These are phyloP conservation scores for Flaveria bidentis DNA, from an alignment of 129 eudicot species.

Conservation along the genomic window DNA sequence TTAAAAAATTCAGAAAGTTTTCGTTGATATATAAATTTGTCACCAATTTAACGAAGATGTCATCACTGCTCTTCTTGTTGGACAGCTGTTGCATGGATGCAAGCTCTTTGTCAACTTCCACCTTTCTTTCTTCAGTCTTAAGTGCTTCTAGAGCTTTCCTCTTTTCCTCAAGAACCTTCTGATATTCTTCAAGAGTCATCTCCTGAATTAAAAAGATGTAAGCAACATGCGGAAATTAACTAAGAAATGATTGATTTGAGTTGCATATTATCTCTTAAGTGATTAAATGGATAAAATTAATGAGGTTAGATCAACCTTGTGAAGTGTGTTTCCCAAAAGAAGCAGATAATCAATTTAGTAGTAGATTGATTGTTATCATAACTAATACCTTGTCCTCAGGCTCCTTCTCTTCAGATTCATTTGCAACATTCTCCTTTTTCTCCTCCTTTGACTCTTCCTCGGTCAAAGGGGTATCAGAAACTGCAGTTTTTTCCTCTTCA, in stretches of 20 bases:
- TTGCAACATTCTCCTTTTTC: conserved; percentile 60
- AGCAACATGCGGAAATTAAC: background rate
- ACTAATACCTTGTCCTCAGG: conserved; percentile 69
- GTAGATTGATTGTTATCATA: background rate
- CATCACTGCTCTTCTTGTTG: conserved; percentile 73
- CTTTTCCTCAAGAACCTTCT: conserved; percentile 86
- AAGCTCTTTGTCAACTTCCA: conserved; percentile 70
- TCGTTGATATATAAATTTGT: background rate
- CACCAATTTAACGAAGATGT: conserved; percentile 75
- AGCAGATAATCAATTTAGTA: background rate
- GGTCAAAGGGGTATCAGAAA: conserved; percentile 46
- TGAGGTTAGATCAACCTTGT: background rate
- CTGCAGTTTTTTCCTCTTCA: conserved; percentile 64
- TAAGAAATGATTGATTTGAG: background rate
- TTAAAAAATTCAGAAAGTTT: background rate
- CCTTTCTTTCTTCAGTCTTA: conserved; percentile 88
- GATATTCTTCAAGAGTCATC: conserved; percentile 97
- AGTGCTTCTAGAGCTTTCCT: conserved; percentile 74
- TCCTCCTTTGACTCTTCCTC: conserved; percentile 64
- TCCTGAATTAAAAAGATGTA: conserved; percentile 44
- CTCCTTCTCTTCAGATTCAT: conserved; percentile 74
- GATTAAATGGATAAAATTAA: background rate
- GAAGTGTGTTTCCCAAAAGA: background rate
- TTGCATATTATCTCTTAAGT: background rate
- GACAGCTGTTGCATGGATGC: conserved; percentile 81